Evolutionary conservation across 768 basidiomycete species (phyloP).

Genomic region (Phylloporus sp.): DNA sequence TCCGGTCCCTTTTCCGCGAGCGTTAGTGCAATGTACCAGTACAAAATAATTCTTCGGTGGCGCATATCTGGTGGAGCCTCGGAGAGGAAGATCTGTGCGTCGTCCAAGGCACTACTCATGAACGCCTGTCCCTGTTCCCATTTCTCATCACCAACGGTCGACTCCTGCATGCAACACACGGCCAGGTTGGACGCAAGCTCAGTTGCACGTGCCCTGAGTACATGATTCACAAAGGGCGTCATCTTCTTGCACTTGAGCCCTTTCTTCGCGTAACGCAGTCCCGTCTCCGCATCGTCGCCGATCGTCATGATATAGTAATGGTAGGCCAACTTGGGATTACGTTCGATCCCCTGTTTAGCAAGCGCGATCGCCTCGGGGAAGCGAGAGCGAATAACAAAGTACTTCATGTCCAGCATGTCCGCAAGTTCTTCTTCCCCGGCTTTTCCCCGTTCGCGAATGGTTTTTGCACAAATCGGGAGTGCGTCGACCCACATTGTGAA

Average conservation of each 20-base stretch:
- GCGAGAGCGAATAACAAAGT: conserved; percentile 43
- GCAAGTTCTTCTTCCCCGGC: conserved; percentile 46
- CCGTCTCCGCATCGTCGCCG: conserved; percentile 42
- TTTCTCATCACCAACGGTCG: conserved; percentile 36
- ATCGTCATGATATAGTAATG: conserved; percentile 60
- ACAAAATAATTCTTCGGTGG: conserved; percentile 53
- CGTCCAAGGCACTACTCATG: conserved; percentile 54
- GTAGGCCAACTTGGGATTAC: conserved; percentile 56
- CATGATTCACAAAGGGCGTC: conserved; percentile 51
- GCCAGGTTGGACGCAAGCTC: conserved; percentile 58
- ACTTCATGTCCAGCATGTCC: conserved; percentile 64
- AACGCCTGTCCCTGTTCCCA: conserved; percentile 61
- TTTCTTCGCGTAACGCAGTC: conserved; percentile 59
- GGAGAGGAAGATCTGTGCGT: conserved; percentile 49
- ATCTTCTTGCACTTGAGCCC: conserved; percentile 53
- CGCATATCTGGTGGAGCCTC: conserved; percentile 59
- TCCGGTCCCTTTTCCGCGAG: conserved; percentile 49
- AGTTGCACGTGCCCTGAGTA: conserved; percentile 55
- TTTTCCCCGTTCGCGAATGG: conserved; percentile 41
- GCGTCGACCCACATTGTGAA: conserved; percentile 57
- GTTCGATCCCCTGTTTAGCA: conserved; percentile 44
- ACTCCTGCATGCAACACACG: conserved; percentile 41
- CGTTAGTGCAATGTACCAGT: conserved; percentile 54
- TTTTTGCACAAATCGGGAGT: conserved; percentile 55
- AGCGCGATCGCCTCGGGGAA: conserved; percentile 44